Conservation (phyloP, 352 stramenopile species). For the Phytophthora podocarpi region DNA sequence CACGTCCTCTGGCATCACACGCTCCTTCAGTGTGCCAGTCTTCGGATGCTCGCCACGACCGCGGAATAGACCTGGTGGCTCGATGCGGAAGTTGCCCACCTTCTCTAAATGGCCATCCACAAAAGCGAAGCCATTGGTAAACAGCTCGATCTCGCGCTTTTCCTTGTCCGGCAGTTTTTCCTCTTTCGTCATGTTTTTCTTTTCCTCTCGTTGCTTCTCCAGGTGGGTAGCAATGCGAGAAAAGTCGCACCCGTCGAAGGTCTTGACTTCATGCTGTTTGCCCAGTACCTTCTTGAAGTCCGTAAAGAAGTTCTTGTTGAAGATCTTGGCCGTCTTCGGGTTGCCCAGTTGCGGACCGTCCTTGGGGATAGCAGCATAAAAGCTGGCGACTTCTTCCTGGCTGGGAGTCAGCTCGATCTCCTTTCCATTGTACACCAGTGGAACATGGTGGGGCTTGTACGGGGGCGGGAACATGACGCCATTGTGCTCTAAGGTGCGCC, state of each 20-base stretch:
- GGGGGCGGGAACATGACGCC: slow-evolving; percentile 97
- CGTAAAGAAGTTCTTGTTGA: slow-evolving; percentile 99
- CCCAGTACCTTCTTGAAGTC: slow-evolving; percentile 93
- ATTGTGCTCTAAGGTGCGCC: slow-evolving; percentile 99
- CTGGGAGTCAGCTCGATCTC: slow-evolving; percentile 93
- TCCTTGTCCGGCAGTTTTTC: slow-evolving; percentile 91
- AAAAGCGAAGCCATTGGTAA: slow-evolving; percentile 96
- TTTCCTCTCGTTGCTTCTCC: slow-evolving; percentile 91
- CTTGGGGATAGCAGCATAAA: slow-evolving; percentile 95
- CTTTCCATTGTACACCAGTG: slow-evolving; percentile 95
- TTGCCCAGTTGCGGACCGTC: slow-evolving; percentile 98
- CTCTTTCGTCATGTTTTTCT: slow-evolving; percentile 97
- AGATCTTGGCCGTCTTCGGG: slow-evolving; percentile 96
- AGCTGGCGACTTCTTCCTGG: slow-evolving; percentile 96
- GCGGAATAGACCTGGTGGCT: slow-evolving; percentile 98
- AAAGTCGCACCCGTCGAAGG: slow-evolving; percentile 98
- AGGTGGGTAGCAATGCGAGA: slow-evolving; percentile 93
- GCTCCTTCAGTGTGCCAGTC: slow-evolving; percentile 98
- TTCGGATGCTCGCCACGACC: slow-evolving; percentile 99
- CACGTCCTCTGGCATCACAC: slow-evolving; percentile 96
- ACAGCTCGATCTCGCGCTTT: slow-evolving; percentile 92
- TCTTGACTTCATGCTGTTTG: slow-evolving; percentile 94
- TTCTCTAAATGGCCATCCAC: slow-evolving; percentile 99
- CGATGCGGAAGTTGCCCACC: slow-evolving; percentile 96
- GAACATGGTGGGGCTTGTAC: slow-evolving; percentile 96